phyloP scores from a whole-genome alignment of 306 rosid genomes.

The Corylus americana region DNA sequence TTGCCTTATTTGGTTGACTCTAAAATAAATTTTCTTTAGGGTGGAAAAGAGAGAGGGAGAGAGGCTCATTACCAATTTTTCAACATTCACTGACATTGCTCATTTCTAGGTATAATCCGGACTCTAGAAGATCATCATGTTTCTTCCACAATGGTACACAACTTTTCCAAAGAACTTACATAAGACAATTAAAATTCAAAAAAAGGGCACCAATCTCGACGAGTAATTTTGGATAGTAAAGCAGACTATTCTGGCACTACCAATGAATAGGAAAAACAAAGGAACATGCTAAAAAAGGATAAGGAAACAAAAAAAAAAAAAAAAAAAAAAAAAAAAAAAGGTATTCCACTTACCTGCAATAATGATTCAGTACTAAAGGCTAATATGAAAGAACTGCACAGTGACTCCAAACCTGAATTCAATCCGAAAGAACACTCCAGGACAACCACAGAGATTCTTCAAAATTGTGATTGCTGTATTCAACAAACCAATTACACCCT shows the following conservation, averaged over 20 bases:
- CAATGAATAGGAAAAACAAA: slow-evolving; percentile 24
- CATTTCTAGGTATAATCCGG: slow-evolving; percentile 21
- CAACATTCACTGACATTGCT: not conserved
- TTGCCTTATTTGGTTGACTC: no score
- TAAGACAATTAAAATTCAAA: slow-evolving; percentile 23
- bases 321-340: no score
- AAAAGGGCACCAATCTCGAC: slow-evolving; percentile 21
- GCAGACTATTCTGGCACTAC: slow-evolving; percentile 24
- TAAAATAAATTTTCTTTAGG: not conserved
- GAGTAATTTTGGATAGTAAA: slow-evolving; percentile 11
- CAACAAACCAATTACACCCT: no score
- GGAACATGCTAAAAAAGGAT: not conserved
- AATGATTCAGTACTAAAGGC: not conserved
- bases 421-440: slow-evolving; percentile 70
- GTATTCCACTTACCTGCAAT: not conserved
- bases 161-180: slow-evolving; percentile 24
- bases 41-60: not conserved
- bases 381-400: not conserved
- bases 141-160: slow-evolving; percentile 6
- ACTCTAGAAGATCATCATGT: slow-evolving; percentile 17
- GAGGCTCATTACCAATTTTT: not conserved
- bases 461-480: no score
- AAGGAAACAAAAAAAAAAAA: slow-evolving; percentile 1
- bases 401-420: slow-evolving; percentile 61
- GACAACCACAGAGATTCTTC: slow-evolving; percentile 66